Evolutionary conservation across 2,329 filamentous ascomycete genomes (phyloP), one percentile per base, ranked within the genome.

Genomic region (Raffaelea albimanens): DNA sequence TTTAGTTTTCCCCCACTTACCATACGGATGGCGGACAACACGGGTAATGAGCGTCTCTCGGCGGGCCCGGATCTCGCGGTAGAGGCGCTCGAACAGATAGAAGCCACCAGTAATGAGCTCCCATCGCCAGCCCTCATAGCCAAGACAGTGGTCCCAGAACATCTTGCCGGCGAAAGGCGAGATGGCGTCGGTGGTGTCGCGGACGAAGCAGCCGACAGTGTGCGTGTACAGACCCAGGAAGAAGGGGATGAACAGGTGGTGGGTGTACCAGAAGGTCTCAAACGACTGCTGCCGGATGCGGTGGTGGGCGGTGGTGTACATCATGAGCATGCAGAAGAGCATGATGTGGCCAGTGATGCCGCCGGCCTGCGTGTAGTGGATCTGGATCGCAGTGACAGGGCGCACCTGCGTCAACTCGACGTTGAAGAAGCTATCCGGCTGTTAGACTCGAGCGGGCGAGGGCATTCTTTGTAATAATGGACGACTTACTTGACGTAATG

Each of bases 191-290:
- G 72, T 64, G 2, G 82, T 84, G 61, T 96, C 90, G 56, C 93
- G 86, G 36, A 98, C 93, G 69, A 98, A 98, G 68, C 93, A 98
- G 50, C 89, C 90, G 8, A 87, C 87, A 2, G 93, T 91, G 65
- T 98, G 93, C 13, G 91, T 97, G 67, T 97, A 98, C 56, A 98
- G 81, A 41, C 80, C 91, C 40, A 98, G 75, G 60, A 97, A 69
- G 66, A 98, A 98, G 2, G 93, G 91, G 51, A 98, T 85, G 60
- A 97, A 97, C n/a, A 98, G 78, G 60, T 98, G 93, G 67, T 98
- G 93, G 1, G 89, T 95, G 68, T 98, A 98, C 93, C 93, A 98
- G 64, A 98, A 98, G 0, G 91, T 94, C 69, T 98, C 93, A 61
- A 90, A 98, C 0, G 88, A 95, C 63, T 98, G 93, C 63, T 97